Conservation (phyloP, 106 monocot genomes). For the Phalaenopsis equestris region DNA sequence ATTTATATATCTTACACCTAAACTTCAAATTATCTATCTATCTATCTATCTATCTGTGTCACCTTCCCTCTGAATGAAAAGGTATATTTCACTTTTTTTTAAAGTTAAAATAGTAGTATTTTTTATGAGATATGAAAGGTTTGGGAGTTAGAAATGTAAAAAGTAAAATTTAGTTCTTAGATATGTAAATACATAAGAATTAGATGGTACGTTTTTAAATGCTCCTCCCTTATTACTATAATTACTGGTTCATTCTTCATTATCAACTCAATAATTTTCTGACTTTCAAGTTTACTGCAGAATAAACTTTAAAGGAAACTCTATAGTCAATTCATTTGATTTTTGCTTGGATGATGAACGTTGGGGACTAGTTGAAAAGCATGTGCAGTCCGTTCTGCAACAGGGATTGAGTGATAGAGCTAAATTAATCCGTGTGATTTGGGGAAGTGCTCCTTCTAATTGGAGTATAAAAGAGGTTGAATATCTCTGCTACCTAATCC, state of each 20-base stretch:
- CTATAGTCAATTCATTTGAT: slow-evolving; percentile 20
- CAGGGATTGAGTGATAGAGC: slow-evolving; percentile 71
- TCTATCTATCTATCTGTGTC: no score
- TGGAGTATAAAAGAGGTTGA: slow-evolving; percentile 82
- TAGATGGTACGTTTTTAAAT: no score
- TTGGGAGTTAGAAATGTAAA: no score
- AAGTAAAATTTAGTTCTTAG: no score
- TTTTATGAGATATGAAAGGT: no score
- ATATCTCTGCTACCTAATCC: not conserved
- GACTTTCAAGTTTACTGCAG: slow-evolving; percentile 20
- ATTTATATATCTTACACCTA: no score
- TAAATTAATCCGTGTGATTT: slow-evolving; percentile 56
- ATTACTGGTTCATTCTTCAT: not conserved
- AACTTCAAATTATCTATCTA: no score
- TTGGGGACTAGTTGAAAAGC: slow-evolving; percentile 57
- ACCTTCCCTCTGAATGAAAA: no score
- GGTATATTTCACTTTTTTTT: no score
- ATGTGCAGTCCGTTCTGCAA: slow-evolving; percentile 47
- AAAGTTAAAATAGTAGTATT: no score
- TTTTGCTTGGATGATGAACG: slow-evolving; percentile 79
- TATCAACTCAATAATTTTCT: slow-evolving; percentile 1
- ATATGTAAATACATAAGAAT: no score
- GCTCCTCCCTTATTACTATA: no score
- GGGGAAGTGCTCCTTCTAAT: slow-evolving; percentile 55
- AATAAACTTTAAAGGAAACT: slow-evolving; percentile 62